Evolutionary conservation across 1,284 basidiomycete genomes (phyloP), one percentile per base, ranked within the genome.

Genomic region (Ceratobasidium papillatum): DNA sequence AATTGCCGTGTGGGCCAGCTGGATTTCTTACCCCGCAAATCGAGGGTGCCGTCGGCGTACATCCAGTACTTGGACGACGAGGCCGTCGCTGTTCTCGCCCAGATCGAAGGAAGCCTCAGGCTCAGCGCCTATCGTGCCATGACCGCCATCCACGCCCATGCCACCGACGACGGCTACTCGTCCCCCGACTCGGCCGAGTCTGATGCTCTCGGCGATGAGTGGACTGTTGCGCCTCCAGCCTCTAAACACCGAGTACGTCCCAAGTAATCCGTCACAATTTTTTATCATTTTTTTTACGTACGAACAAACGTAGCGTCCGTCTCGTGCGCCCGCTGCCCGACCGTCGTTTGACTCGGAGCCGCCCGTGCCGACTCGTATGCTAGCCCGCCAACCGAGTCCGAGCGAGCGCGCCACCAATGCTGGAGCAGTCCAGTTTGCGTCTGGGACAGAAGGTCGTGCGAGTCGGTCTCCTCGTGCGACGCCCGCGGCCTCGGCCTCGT

Each of bases 151-250:
- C 69, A 59, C 27, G 69, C 58, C 9, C 58, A 58, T 17, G 69
- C 69, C 7, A 72, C 69, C 32, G 45, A 72, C 34, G 38, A 34
- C 0, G 69, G 69, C 2, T 72, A 72, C 32, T 61, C 69, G 19
- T 72, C 69, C 3, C 69, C 69, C n/a, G 69, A 72, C 34, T 72
- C 69, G 27, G 36, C 36, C 58, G 69, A 72, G 27, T 72, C 69
- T 1, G 69, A 72, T 45, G 58, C 69, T 17, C 45, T 72, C 41
- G 69, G 69, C 32, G 69, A 72, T 22, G 69, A 72, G 47, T 72
- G 69, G 69, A 45, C 69, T 25, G 61, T 63, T 43, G 61, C 22
- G 19, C 17, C 58, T 25, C 47, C 54, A 22, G 25, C 19, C 2
- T 58, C 69, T 0, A 72, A 51, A 34, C 69, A 72, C 1, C 56